Percentiles rank a stretch among this genome's conserved stretches.
Evolutionary conservation across 306 rosid species (phyloP).

Genomic region (Citrullus mucosospermus): DNA sequence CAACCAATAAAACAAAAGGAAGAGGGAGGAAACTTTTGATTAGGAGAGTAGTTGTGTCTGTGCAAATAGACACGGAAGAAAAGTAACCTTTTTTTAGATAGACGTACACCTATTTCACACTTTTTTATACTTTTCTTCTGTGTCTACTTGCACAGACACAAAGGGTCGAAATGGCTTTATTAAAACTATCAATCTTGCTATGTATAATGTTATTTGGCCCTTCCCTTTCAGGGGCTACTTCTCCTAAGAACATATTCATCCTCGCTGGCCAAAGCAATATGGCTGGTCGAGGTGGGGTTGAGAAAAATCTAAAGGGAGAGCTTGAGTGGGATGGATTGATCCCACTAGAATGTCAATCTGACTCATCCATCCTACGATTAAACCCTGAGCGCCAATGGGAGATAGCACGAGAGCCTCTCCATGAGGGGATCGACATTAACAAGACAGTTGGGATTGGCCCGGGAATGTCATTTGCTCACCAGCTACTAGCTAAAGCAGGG

Average conservation of each 20-base stretch:
- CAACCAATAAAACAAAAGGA: too few relatives aligned
- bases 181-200: too few relatives aligned
- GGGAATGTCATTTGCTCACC: neutral
- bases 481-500: neutral
- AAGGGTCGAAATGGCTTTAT: neutral
- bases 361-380: neutral
- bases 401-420: neutral
- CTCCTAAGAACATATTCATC: neutral
- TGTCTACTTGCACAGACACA: neutral
- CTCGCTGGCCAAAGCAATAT: neutral
- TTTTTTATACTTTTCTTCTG: neutral
- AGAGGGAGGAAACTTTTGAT: too few relatives aligned
- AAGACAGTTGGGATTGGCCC: neutral
- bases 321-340: neutral
- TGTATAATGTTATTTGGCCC: neutral
- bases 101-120: too few relatives aligned
- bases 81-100: neutral
- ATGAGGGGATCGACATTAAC: neutral
- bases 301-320: neutral
- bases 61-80: neutral
- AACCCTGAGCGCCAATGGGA: neutral
- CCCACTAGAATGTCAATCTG: neutral
- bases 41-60: neutral
- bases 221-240: too few relatives aligned
- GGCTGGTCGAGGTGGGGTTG: slow-evolving; percentile 7